These are phyloP conservation scores for Stemphylium beticola DNA, from an alignment of 2,329 filamentous ascomycete species.

Conservation along the genomic window DNA sequence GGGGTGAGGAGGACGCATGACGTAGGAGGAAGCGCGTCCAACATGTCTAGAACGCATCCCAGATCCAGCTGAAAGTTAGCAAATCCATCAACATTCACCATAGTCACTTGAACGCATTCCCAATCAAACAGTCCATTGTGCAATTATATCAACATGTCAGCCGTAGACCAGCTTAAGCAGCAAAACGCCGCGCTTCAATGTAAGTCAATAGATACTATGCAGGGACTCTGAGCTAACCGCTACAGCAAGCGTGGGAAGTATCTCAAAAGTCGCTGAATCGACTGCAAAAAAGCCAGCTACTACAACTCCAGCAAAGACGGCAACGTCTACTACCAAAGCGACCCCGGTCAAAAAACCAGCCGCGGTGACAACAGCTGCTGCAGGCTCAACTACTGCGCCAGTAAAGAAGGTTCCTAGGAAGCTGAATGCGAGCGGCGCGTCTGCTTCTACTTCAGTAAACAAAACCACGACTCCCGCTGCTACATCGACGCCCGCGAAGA, in stretches of 20 bases:
- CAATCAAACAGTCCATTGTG: neutral
- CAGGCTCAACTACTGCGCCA: constrained; percentile 25
- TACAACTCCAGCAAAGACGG: constrained; percentile 25
- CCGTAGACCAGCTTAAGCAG: constrained; percentile 50
- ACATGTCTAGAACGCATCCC: constrained; percentile 14
- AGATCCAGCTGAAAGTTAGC: neutral
- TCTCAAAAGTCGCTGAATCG: constrained; percentile 36
- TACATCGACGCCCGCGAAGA: constrained; percentile 12
- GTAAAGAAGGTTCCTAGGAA: constrained; percentile 34
- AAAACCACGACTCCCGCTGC: constrained; percentile 13
- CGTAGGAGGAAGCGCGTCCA: constrained; percentile 24
- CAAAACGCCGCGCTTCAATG: constrained; percentile 52
- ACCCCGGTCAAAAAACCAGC: constrained; percentile 24
- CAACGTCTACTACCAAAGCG: constrained; percentile 21
- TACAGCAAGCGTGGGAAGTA: constrained; percentile 37
- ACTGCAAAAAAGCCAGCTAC: constrained; percentile 36
- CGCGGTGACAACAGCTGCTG: constrained; percentile 6
- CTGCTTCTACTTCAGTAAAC: constrained; percentile 9
- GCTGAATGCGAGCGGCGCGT: constrained; percentile 14
- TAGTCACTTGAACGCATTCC: neutral
- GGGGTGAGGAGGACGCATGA: constrained; percentile 22
- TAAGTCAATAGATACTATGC: constrained; percentile 24
- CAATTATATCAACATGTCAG: constrained; percentile 34
- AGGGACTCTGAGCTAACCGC: constrained; percentile 7
- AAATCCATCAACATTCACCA: neutral